These are phyloP conservation scores for Mortierella claussenii DNA, from an alignment of 192 early-diverging fungal genomes.

Conservation along the genomic window DNA sequence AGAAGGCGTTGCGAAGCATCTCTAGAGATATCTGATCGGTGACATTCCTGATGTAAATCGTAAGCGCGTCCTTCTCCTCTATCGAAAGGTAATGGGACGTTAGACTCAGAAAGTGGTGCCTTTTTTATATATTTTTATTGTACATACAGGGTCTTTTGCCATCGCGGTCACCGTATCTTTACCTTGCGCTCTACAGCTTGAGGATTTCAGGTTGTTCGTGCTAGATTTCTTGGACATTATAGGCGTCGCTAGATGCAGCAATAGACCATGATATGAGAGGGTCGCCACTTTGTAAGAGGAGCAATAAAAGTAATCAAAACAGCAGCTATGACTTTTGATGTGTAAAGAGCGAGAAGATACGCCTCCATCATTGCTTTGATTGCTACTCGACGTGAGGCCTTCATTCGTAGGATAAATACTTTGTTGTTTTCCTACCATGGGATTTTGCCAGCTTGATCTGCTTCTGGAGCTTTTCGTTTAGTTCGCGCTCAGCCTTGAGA, in stretches of 20 bases:
- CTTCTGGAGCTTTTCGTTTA: conserved; percentile 31
- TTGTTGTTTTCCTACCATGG: too few species aligned
- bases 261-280: too few species aligned
- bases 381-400: too few species aligned
- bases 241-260: not conserved
- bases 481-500: conserved; percentile 21
- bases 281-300: too few species aligned
- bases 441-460: conserved; percentile 29
- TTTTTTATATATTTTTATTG: too few species aligned
- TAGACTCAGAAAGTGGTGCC: not conserved
- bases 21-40: conserved; percentile 41
- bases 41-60: conserved; percentile 57
- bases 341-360: too few species aligned
- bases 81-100: not conserved
- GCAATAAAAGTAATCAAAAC: too few species aligned
- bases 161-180: not conserved
- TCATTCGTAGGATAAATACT: too few species aligned
- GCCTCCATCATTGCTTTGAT: too few species aligned
- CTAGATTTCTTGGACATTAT: conserved; percentile 18
- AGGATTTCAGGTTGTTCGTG: conserved; percentile 28
- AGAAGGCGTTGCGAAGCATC: conserved; percentile 54
- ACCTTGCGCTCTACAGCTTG: conserved; percentile 40
- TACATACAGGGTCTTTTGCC: too few species aligned
- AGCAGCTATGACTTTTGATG: too few species aligned
- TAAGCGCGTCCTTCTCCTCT: conserved; percentile 42